phyloP scores from a whole-genome alignment of 2,329 filamentous ascomycete species.

The Teratosphaeria nubilosa region DNA sequence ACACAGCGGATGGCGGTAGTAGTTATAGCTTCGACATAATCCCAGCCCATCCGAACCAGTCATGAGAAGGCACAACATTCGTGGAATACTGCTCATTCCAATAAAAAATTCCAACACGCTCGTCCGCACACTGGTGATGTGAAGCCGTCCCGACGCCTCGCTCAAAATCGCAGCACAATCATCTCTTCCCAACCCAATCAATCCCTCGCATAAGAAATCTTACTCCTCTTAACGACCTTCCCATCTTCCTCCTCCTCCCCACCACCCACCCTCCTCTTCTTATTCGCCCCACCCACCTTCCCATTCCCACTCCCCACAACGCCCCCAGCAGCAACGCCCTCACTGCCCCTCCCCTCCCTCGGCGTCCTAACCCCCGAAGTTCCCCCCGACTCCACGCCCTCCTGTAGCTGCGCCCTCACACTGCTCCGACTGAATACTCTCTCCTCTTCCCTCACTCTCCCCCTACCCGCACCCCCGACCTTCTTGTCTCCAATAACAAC shows the following conservation, averaged over 20 bases:
- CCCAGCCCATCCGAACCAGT: background rate
- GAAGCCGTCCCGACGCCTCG: background rate
- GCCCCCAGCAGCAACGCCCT: conserved; percentile 5
- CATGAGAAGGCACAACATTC: background rate
- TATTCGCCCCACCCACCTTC: conserved; percentile 29
- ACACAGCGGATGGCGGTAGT: no score
- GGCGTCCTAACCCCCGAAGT: no score
- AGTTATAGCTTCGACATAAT: no score
- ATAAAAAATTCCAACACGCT: background rate
- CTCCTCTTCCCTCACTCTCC: conserved; percentile 56
- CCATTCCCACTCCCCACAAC: conserved; percentile 29
- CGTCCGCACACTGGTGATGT: background rate
- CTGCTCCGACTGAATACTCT: conserved; percentile 51
- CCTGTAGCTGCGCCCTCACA: conserved; percentile 20
- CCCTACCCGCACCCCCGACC: background rate
- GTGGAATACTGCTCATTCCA: background rate
- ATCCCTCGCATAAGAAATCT: conserved; percentile 41
- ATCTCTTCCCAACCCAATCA: conserved; percentile 14
- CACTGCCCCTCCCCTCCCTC: conserved; percentile 29
- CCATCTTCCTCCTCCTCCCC: conserved; percentile 33
- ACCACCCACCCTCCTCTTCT: conserved; percentile 36
- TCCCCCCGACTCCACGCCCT: conserved; percentile 18
- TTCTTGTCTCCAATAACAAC: conserved; percentile 37
- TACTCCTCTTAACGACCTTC: conserved; percentile 37
- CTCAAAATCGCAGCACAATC: background rate